Evolutionary conservation across 805 yeast genomes (phyloP).

Genomic region (Hermanozyma aechmeae): DNA sequence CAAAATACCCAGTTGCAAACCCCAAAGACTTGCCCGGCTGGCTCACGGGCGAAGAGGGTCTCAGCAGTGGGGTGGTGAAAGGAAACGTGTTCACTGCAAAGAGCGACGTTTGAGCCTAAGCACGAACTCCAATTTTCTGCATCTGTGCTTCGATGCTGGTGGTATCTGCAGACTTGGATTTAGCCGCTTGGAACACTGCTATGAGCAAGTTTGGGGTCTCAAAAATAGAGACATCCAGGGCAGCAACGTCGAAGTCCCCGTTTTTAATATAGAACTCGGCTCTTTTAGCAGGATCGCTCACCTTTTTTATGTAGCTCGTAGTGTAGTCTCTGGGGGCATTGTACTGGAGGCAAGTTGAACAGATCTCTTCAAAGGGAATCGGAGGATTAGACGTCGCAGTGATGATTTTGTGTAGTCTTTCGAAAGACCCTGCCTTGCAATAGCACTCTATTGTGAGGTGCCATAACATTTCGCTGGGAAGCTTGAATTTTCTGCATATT

Average conservation of each 20-base stretch:
- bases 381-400: slow-evolving; percentile 38
- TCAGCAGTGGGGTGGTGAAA: slow-evolving; percentile 38
- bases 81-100: too few species aligned
- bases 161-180: too few species aligned
- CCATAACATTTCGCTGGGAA: slow-evolving; percentile 50
- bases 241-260: slow-evolving; percentile 42
- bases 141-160: too few species aligned
- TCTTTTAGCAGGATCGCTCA: slow-evolving; percentile 35
- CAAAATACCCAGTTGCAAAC: slow-evolving; percentile 34
- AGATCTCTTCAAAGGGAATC: slow-evolving; percentile 64
- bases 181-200: too few species aligned
- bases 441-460: slow-evolving; percentile 42
- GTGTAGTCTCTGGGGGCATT: slow-evolving; percentile 54
- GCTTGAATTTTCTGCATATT: slow-evolving; percentile 42
- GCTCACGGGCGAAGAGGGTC: slow-evolving; percentile 71
- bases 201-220: too few species aligned
- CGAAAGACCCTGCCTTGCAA: slow-evolving; percentile 41
- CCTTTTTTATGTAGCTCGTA: slow-evolving; percentile 46
- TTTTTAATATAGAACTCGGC: slow-evolving; percentile 44
- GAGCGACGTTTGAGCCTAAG: too few species aligned
- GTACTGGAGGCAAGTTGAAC: slow-evolving; percentile 36
- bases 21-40: slow-evolving; percentile 59
- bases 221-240: too few species aligned
- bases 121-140: too few species aligned
- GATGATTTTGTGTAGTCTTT: slow-evolving; percentile 36